phyloP scores from a whole-genome alignment of 768 basidiomycete genomes.

The Lentinula edodes region DNA sequence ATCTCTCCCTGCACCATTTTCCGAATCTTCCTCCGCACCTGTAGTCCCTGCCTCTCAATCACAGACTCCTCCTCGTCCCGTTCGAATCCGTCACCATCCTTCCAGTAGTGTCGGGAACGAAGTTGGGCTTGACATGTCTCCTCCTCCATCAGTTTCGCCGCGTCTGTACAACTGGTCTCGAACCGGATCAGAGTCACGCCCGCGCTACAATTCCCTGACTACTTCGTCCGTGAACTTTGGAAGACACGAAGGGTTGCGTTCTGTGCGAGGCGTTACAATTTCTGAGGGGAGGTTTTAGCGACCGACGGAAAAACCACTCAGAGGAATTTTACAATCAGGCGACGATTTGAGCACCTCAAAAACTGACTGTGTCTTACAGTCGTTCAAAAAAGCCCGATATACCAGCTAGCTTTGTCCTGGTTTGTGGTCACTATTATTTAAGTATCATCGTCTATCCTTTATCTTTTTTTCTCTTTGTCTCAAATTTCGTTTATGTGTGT shows the following conservation, averaged over 20 bases:
- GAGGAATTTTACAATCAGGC: not conserved
- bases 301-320: not conserved
- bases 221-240: not conserved
- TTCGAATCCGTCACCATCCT: not conserved
- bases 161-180: slow-evolving; percentile 33
- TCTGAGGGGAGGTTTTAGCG: not conserved
- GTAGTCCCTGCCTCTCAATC: not conserved
- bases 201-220: not conserved
- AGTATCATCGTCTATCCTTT: not conserved
- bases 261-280: not conserved
- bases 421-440: too few relatives aligned
- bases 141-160: slow-evolving; percentile 35
- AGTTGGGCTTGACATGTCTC: slow-evolving; percentile 23
- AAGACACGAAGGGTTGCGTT: not conserved
- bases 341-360: not conserved
- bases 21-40: not conserved
- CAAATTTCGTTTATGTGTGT: not conserved
- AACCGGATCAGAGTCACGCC: not conserved
- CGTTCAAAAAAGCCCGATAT: too few relatives aligned
- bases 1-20: not conserved
- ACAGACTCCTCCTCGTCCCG: not conserved
- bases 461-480: not conserved
- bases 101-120: not conserved
- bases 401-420: too few relatives aligned
- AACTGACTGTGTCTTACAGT: not conserved